Percentiles rank a stretch among this genome's conserved stretches.
phyloP scores from a whole-genome alignment of 805 yeast genomes.

The Yamadazyma scolyti region DNA sequence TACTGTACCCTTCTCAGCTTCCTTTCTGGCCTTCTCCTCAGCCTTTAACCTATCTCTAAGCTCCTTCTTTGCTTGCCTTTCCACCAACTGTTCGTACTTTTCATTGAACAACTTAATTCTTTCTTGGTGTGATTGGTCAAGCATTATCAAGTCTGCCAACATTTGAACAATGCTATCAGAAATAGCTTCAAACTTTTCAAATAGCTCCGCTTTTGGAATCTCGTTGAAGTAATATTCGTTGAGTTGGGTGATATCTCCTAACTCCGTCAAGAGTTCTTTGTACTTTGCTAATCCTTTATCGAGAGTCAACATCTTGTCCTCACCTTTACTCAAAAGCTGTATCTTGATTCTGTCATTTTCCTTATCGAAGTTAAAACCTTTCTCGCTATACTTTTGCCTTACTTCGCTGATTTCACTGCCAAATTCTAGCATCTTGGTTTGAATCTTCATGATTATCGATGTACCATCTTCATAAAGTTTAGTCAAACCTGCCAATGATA shows the following conservation, averaged over 20 bases:
- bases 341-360: constrained; percentile 45
- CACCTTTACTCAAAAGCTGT: constrained; percentile 16
- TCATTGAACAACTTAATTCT: constrained; percentile 23
- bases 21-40: constrained; percentile 19
- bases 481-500: constrained; percentile 44
- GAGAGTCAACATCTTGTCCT: constrained; percentile 21
- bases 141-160: constrained; percentile 24
- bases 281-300: constrained; percentile 22
- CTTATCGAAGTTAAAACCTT: constrained; percentile 49
- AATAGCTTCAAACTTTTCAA: constrained; percentile 20
- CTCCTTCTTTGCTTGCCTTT: constrained; percentile 30
- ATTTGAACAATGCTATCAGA: constrained; percentile 23
- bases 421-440: constrained; percentile 40
- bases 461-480: constrained; percentile 42
- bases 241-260: constrained; percentile 18
- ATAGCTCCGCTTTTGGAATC: constrained; percentile 21
- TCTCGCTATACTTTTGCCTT: constrained; percentile 39
- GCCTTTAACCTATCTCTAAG: constrained; percentile 29
- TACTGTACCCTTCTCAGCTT: constrained; percentile 9
- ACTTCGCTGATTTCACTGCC: constrained; percentile 43
- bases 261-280: constrained; percentile 23
- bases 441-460: constrained; percentile 37
- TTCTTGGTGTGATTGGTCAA: constrained; percentile 26
- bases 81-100: constrained; percentile 24
- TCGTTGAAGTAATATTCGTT: constrained; percentile 18